Conservation (phyloP, 345 rosid genomes). For the Anastatica hierochuntica region DNA sequence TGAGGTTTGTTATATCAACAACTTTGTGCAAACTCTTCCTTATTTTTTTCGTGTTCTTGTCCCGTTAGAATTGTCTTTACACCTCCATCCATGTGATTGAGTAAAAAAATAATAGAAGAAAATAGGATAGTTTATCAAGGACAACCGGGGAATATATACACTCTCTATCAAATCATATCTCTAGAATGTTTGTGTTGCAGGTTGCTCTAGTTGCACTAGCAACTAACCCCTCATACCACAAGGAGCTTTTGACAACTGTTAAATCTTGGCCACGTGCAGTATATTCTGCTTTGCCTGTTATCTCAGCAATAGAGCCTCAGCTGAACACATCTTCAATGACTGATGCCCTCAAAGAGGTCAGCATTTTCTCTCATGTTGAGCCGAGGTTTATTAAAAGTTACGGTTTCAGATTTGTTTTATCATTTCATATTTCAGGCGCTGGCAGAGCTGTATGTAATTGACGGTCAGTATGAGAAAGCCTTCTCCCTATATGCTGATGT, state of each 20-base stretch:
- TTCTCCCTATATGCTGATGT: constrained; percentile 94
- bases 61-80: too few relatives aligned
- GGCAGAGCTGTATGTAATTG: constrained; percentile 82
- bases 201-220: constrained; percentile 98
- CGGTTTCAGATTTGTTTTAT: constrained; percentile 11
- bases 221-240: constrained; percentile 74
- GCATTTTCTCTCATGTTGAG: constrained; percentile 12
- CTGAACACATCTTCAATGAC: constrained; percentile 92
- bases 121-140: background rate
- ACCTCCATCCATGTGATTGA: background rate
- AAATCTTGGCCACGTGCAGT: constrained; percentile 85
- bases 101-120: constrained; percentile 1
- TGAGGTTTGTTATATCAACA: constrained; percentile 49
- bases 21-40: background rate
- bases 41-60: too few relatives aligned
- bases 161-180: too few relatives aligned
- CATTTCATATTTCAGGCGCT: constrained; percentile 47
- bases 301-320: constrained; percentile 96
- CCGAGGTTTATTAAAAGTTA: constrained; percentile 13
- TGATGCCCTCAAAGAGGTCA: constrained; percentile 88
- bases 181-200: constrained; percentile 22
- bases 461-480: constrained; percentile 85
- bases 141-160: background rate
- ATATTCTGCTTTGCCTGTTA: constrained; percentile 81
- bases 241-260: constrained; percentile 78